These are phyloP conservation scores for Fennellomyces sp. DNA, from an alignment of 371 early-diverging fungal genomes.

Conservation along the genomic window DNA sequence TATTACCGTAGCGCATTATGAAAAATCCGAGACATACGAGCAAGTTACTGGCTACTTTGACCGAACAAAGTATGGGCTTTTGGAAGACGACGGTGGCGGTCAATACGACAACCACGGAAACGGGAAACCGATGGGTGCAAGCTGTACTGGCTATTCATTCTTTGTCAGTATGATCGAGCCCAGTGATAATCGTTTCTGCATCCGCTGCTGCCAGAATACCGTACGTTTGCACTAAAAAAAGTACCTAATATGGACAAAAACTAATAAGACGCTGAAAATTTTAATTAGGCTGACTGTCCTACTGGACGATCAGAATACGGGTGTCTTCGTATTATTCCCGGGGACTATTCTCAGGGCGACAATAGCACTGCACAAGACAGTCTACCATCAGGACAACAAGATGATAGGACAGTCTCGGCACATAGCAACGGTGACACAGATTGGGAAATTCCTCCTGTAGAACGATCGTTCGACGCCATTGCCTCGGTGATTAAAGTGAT, in stretches of 20 bases:
- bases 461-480: constrained; percentile 10
- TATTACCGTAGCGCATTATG: constrained; percentile 52
- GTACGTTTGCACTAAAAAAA: not conserved
- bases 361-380: not conserved
- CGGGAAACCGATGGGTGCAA: constrained; percentile 29
- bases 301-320: constrained; percentile 43
- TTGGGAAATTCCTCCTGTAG: not conserved
- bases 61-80: constrained; percentile 44
- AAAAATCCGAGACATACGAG: constrained; percentile 37
- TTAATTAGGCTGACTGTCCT: constrained; percentile 31
- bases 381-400: not conserved
- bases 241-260: not conserved
- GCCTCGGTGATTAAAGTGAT: constrained; percentile 1
- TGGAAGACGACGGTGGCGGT: constrained; percentile 50
- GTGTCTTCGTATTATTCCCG: constrained; percentile 40
- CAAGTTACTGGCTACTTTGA: constrained; percentile 64
- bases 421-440: constrained; percentile 4
- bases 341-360: constrained; percentile 29
- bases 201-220: constrained; percentile 35
- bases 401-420: not conserved
- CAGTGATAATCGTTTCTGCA: constrained; percentile 43
- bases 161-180: constrained; percentile 55
- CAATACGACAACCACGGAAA: constrained; percentile 42
- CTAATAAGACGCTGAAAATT: not conserved
- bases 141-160: constrained; percentile 36